phyloP scores from a whole-genome alignment of 345 rosid species.

The Brassica cretica region DNA sequence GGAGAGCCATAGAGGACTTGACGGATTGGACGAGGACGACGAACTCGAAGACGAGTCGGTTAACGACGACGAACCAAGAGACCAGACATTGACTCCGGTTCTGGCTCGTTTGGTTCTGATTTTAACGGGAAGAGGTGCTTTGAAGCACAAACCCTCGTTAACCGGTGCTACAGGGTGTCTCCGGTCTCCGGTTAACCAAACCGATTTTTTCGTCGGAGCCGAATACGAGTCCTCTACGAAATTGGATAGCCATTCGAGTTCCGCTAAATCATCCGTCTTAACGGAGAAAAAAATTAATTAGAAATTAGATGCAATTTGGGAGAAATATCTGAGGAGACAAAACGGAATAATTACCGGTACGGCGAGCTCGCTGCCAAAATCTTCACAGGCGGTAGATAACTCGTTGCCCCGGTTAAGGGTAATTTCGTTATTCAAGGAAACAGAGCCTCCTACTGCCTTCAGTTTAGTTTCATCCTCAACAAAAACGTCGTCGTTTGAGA shows the following conservation, averaged over 20 bases:
- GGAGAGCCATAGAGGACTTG: conserved; percentile 28
- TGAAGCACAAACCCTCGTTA: conserved; percentile 1
- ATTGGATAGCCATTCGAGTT: conserved; percentile 85
- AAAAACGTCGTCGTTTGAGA: conserved; percentile 63
- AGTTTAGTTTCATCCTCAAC: conserved; percentile 37
- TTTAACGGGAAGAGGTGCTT: conserved; percentile 54
- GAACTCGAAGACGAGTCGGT: conserved; percentile 41
- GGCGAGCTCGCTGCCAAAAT: conserved; percentile 48
- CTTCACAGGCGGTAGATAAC: conserved; percentile 34
- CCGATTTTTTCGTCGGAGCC: conserved; percentile 39
- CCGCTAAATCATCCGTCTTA: conserved; percentile 68
- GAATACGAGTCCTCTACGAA: conserved; percentile 77
- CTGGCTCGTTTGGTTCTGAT: conserved; percentile 68
- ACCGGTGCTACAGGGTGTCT: conserved; percentile 34
- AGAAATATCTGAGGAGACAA: neutral
- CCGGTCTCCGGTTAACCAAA: conserved; percentile 20
- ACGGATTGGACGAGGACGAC: conserved; percentile 16
- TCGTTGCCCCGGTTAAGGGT: conserved; percentile 28
- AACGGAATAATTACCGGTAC: conserved; percentile 56
- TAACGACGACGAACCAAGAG: conserved; percentile 47
- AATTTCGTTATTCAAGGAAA: conserved; percentile 17
- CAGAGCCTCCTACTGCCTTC: conserved; percentile 20
- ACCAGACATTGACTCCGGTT: conserved; percentile 57
- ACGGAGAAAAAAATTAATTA: neutral
- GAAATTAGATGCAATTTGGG: neutral